These are phyloP conservation scores for Acanthamoeba healyi DNA, from an alignment of 208 protist genomes.

Conservation along the genomic window DNA sequence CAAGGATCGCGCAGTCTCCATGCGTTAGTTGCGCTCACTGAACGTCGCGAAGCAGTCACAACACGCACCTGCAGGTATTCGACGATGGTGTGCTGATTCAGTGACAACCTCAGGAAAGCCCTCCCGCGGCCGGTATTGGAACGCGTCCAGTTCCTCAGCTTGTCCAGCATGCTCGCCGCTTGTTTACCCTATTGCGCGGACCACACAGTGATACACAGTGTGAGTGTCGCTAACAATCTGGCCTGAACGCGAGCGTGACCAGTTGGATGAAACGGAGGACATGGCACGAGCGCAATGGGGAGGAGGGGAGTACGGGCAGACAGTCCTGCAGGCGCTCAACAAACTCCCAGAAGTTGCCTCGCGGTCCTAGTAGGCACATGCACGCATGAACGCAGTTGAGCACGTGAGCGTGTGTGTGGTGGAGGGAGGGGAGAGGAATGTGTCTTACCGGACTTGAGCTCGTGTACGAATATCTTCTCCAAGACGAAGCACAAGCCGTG, in stretches of 20 bases:
- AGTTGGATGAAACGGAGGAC: neutral
- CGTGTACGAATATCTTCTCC: conserved; percentile 45
- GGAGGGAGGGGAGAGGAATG: neutral
- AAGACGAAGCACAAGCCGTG: conserved; percentile 32
- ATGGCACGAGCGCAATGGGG: too few species aligned
- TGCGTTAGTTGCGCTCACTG: neutral
- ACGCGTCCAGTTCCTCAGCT: conserved; percentile 21
- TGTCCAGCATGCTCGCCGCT: conserved; percentile 4
- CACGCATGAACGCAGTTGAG: too few species aligned
- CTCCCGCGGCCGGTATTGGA: neutral
- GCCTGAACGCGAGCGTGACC: neutral
- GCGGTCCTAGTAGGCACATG: too few species aligned
- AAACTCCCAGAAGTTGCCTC: conserved; percentile 32
- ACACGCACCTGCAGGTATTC: conserved; percentile 56
- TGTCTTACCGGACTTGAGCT: neutral
- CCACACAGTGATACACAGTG: neutral
- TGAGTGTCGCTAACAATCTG: too few species aligned
- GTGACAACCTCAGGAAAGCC: conserved; percentile 4
- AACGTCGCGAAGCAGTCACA: neutral
- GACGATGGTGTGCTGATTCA: conserved; percentile 15
- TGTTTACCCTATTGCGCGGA: neutral
- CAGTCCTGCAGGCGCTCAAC: conserved; percentile 29
- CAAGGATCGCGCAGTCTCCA: neutral
- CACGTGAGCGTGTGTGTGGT: neutral
- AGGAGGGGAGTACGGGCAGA: neutral